These are phyloP conservation scores for Paecilomyces sp. DNA, from an alignment of 2,329 filamentous ascomycete genomes.

Conservation along the genomic window DNA sequence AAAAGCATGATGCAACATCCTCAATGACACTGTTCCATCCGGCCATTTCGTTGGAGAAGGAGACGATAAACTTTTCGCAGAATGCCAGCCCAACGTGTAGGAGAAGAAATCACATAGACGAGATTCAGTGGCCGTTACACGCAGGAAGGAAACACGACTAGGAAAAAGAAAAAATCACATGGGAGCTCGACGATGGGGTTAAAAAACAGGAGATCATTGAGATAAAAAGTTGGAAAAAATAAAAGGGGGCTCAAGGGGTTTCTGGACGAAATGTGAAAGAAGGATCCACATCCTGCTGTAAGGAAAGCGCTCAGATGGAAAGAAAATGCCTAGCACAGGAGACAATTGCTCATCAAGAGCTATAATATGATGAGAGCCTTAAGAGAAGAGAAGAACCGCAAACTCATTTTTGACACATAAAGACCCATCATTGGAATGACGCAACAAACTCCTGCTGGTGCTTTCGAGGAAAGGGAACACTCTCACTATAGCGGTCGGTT, in stretches of 20 bases:
- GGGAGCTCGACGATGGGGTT: conserved; percentile 1
- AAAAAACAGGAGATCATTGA: background rate
- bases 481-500: conserved; percentile 14
- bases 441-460: conserved; percentile 36
- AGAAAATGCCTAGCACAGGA: conserved; percentile 34
- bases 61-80: conserved; percentile 37
- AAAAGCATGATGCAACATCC: conserved; percentile 24
- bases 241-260: conserved; percentile 7
- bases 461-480: conserved; percentile 27
- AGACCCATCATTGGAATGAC: conserved; percentile 35
- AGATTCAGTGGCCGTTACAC: conserved; percentile 30
- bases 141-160: conserved; percentile 14
- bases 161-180: conserved; percentile 2
- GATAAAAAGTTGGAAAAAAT: conserved; percentile 7
- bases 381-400: conserved; percentile 26
- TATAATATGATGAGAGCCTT: conserved; percentile 29
- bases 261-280: conserved; percentile 2
- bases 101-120: conserved; percentile 24
- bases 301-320: conserved; percentile 33
- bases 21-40: conserved; percentile 31
- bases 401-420: conserved; percentile 30
- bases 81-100: conserved; percentile 37
- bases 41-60: conserved; percentile 26
- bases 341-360: conserved; percentile 37
- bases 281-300: conserved; percentile 30